Evolutionary conservation across 768 basidiomycete species (phyloP).

Genomic region (Agaricus bisporus): DNA sequence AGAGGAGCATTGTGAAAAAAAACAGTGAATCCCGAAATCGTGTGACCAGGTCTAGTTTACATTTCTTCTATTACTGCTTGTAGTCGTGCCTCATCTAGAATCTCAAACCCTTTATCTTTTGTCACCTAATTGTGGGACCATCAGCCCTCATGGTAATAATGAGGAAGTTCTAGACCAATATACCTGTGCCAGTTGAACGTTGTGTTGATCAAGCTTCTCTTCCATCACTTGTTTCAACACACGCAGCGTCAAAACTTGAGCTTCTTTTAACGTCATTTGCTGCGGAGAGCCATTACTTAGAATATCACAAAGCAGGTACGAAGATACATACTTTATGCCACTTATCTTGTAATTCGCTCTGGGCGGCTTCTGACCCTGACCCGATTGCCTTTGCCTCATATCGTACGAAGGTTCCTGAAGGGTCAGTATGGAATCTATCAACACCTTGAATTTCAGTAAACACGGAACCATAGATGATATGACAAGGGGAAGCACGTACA

Average conservation of each 20-base stretch:
- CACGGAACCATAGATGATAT: neutral
- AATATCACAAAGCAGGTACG: neutral
- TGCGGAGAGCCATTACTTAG: slow-evolving; percentile 25
- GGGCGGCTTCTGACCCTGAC: slow-evolving; percentile 95
- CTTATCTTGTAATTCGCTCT: slow-evolving; percentile 94
- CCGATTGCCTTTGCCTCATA: slow-evolving; percentile 99
- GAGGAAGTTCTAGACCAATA: slow-evolving; percentile 15
- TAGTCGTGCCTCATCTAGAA: slow-evolving; percentile 73
- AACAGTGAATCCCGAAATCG: neutral
- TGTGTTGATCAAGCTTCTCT: slow-evolving; percentile 98
- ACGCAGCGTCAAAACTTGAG: slow-evolving; percentile 77
- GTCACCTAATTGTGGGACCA: slow-evolving; percentile 56
- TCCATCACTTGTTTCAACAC: slow-evolving; percentile 99
- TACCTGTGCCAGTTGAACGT: slow-evolving; percentile 95
- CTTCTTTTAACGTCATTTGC: slow-evolving; percentile 90
- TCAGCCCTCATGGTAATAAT: neutral
- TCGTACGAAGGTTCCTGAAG: slow-evolving; percentile 94
- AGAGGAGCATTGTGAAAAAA: too few relatives aligned
- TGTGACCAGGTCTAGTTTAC: slow-evolving; percentile 33
- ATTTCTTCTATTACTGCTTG: slow-evolving; percentile 83
- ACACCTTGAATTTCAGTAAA: neutral
- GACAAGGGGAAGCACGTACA: slow-evolving; percentile 47
- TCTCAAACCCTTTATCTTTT: slow-evolving; percentile 75
- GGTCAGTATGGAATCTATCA: slow-evolving; percentile 91
- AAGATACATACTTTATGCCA: slow-evolving; percentile 74